Percentiles rank a stretch among this genome's conserved stretches.
Conservation (phyloP, 352 stramenopile genomes). For the Phytophthora tentaculata region DNA sequence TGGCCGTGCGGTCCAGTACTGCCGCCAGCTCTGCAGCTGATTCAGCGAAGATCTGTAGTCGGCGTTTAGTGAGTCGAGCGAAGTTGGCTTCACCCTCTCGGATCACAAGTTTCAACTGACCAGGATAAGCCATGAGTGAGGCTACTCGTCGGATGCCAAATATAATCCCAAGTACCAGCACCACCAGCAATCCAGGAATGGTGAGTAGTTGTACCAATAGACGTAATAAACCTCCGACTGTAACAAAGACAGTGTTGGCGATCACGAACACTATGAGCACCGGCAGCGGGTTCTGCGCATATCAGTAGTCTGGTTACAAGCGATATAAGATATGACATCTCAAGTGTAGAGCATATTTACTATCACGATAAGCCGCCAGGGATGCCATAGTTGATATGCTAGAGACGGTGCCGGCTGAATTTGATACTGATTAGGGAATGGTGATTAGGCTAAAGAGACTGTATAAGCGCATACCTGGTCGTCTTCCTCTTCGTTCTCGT, state of each 20-base stretch:
- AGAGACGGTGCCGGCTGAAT: slow-evolving; percentile 39
- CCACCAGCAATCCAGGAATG: slow-evolving; percentile 55
- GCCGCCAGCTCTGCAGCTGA: slow-evolving; percentile 55
- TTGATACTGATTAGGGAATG: not conserved
- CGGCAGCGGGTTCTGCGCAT: slow-evolving; percentile 61
- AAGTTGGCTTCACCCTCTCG: slow-evolving; percentile 85
- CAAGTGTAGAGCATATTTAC: slow-evolving; percentile 29
- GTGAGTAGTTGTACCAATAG: slow-evolving; percentile 59
- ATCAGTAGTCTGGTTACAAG: not conserved
- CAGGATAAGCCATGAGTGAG: slow-evolving; percentile 72
- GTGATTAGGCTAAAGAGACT: slow-evolving; percentile 4
- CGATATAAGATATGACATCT: slow-evolving; percentile 12
- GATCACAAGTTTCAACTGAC: slow-evolving; percentile 78
- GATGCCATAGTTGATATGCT: slow-evolving; percentile 75
- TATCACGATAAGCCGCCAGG: slow-evolving; percentile 65
- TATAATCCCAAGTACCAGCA: slow-evolving; percentile 44
- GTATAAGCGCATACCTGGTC: slow-evolving; percentile 16
- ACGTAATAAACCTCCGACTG: slow-evolving; percentile 58
- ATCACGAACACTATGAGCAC: slow-evolving; percentile 58
- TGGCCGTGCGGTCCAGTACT: slow-evolving; percentile 40
- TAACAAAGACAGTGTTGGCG: slow-evolving; percentile 67
- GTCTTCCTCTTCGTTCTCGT: slow-evolving; percentile 17
- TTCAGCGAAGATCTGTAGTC: slow-evolving; percentile 74
- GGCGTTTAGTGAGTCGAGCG: slow-evolving; percentile 68
- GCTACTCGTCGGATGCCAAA: slow-evolving; percentile 54